phyloP scores from a whole-genome alignment of 306 rosid genomes.

The Casuarina glauca region DNA sequence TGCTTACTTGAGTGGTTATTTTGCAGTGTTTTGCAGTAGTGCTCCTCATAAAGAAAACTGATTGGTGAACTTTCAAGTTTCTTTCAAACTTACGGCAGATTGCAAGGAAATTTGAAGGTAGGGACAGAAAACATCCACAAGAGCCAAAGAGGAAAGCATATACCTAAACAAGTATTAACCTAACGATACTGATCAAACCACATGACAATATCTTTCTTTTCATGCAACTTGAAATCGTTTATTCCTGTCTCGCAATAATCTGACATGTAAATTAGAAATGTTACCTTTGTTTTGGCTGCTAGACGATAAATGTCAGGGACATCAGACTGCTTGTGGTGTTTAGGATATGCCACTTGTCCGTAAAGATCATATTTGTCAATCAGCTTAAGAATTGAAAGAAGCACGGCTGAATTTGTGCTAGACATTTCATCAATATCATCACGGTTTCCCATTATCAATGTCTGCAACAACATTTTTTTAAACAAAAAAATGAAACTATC shows the following conservation, averaged over 20 bases:
- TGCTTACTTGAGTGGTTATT: neutral
- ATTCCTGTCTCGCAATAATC: neutral
- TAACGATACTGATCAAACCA: neutral
- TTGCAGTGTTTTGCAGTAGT: neutral
- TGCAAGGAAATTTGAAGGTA: neutral
- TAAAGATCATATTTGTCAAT: conserved; percentile 59
- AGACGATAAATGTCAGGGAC: conserved; percentile 63
- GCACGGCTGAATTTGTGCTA: conserved; percentile 55
- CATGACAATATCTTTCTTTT: neutral
- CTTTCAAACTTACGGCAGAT: neutral
- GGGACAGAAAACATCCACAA: neutral
- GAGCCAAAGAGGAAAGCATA: conserved; percentile 4
- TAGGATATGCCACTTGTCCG: conserved; percentile 66
- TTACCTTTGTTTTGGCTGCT: conserved; percentile 65
- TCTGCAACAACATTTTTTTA: conserved; percentile 30
- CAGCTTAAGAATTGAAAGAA: conserved; percentile 55
- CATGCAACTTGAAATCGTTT: neutral
- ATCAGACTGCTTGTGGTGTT: conserved; percentile 63
- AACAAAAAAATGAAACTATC: conserved; percentile 1
- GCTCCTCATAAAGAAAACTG: neutral
- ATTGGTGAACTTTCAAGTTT: neutral
- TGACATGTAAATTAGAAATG: conserved; percentile 7
- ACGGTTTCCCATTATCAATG: conserved; percentile 64
- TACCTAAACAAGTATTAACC: neutral
- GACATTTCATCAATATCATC: conserved; percentile 63